Base-by-base conservation (phyloP, 2,329 filamentous ascomycete genomes). In the Fusarium papillatum region DNA sequence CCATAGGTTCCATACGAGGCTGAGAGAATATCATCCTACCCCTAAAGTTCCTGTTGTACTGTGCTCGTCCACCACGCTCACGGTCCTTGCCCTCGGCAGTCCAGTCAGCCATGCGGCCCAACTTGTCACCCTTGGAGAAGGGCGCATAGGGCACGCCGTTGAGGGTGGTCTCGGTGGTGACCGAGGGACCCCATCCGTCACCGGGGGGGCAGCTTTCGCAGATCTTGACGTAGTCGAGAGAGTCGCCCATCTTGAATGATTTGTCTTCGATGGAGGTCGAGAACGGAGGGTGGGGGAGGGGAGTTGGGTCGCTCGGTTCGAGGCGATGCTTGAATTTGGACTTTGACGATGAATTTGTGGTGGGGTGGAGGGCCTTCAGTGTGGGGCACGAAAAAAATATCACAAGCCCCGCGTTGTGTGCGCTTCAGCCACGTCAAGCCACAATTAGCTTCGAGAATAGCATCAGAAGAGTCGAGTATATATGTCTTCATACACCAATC, bases 61-160 rank as follows among this genome's bases (percentile, higher is more conserved):
- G 95, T 85, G 94, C 93, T 83, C 96, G 90, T 74, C 95, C 95
- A 78, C 94, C 94, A 72, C 92, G 89, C 79, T 93, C 91, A 81
- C 95, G 89, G 72, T 97, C 95, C 87, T 98, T 98, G 84, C 94
- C 93, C 83, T 98, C 97, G 60, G 92, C 83, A 22, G 96, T 98
- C 97, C 97, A 99, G 89, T 99, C 97, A 73, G 97, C 97, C 96
- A 99, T 98, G 85, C 97, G 96, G 82, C 97, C 97, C 72, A 99
- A 90, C 90, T 98, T 98, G 89, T 99, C 97, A 84, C 95, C 95
- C 87, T 99, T 99, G 79, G 96, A 98, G 89, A 97, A 99, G 73
- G 97, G 97, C 80, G 97, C 97, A 85, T 98, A 99, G 46, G 97
- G 97, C 62, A 98, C 95, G 83, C 97, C 97, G 84, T 98, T 93